Base-by-base conservation (phyloP, 331 rosid genomes). In the Erythrophleum ivorense region DNA sequence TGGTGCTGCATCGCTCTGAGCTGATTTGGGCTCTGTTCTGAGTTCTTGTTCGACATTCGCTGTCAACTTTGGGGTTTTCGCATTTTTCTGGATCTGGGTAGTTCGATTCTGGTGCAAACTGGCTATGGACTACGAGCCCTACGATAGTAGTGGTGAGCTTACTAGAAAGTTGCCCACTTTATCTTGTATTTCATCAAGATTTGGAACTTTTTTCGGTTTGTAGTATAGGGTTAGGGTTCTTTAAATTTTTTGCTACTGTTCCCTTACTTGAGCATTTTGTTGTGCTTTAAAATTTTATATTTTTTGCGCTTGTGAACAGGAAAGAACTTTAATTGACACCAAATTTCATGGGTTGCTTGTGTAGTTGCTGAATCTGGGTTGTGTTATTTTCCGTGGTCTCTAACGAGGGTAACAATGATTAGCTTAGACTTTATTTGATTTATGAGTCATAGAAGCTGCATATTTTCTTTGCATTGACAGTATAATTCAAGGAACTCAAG, bases 41-140 rank as follows among this genome's bases (percentile, higher is more conserved):
- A 24, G 36, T 60, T 43, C 0, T 59, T 31, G 34, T 73, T 72
- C 80, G 7, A 6, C 48, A 34, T 82, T 78, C 67, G 33, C 46
- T 64, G 45, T 80, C 78, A 38, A 34, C 59, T 78, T 73, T 78
- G 40, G 73, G 54, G 71, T 67, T 85, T 82, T 34, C 21, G 9
- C 14, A 45, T 38, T 52, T 53, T 65, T 48, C 29, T 33, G 65
- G 79, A 77, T 82, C 78, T 68, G 41, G 24, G 69, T n/a, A 18
- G 58, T 79, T 73, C 54, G 0, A 16, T 88, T 75, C 46, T 19
- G 69, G 52, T 77, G 67, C 86, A 82, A 88, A 65, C 91, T 92
- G 93, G 91, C 94, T 83, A 92, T 94, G 98, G 97, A 92, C 82
- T 88, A 90, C 92, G 96, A 91, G 89, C 97, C 97, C 76, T 91